phyloP scores from a whole-genome alignment of 2,329 filamentous ascomycete species.

The Ceratocystis destructans region DNA sequence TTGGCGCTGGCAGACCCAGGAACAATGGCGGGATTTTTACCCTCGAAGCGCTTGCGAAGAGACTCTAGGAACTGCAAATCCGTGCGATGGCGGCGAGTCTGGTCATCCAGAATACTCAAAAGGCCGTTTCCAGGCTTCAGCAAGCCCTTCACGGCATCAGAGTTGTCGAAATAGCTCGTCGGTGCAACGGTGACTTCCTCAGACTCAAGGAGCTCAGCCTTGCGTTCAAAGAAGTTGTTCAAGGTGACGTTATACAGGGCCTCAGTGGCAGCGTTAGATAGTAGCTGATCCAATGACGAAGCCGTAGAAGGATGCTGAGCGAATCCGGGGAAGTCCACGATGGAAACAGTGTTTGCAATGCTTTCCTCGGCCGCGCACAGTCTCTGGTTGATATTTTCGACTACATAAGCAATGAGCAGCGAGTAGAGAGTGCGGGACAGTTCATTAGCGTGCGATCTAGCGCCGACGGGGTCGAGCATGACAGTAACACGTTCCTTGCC shows the following conservation, averaged over 20 bases:
- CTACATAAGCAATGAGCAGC: conserved; percentile 81
- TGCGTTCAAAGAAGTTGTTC: conserved; percentile 90
- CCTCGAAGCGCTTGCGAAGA: conserved; percentile 80
- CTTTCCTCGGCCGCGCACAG: conserved; percentile 77
- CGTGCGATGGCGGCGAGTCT: conserved; percentile 75
- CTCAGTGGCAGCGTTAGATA: conserved; percentile 90
- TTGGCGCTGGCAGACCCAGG: conserved; percentile 62
- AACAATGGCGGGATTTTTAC: conserved; percentile 81
- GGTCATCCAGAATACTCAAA: conserved; percentile 88
- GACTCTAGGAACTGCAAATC: conserved; percentile 86
- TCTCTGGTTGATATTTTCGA: conserved; percentile 82
- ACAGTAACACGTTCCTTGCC: conserved; percentile 95
- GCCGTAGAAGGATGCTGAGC: conserved; percentile 69
- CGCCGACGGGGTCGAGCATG: conserved; percentile 87
- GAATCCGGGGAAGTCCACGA: conserved; percentile 95
- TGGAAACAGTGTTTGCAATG: conserved; percentile 83
- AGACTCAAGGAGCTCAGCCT: conserved; percentile 82
- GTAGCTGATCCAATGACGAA: conserved; percentile 76
- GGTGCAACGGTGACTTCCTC: conserved; percentile 84
- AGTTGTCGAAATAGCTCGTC: conserved; percentile 96
- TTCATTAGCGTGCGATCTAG: conserved; percentile 83
- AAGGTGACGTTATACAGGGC: conserved; percentile 84
- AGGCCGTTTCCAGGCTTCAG: conserved; percentile 87
- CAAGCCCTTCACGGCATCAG: conserved; percentile 80
- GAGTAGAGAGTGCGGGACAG: conserved; percentile 87